phyloP scores from a whole-genome alignment of 257 asterid species.

The Prunella vulgaris region DNA sequence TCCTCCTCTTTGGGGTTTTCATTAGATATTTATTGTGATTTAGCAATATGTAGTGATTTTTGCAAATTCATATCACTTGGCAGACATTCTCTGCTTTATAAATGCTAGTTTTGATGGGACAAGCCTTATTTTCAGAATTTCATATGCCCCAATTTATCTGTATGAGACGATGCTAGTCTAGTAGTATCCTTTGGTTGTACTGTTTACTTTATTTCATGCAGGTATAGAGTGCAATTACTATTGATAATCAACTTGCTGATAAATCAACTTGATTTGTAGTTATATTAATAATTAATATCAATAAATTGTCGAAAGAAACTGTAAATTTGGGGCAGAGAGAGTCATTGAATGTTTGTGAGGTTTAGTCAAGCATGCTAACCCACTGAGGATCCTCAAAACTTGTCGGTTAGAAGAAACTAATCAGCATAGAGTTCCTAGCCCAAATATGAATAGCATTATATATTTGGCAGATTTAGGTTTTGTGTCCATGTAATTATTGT shows the following conservation, averaged over 20 bases:
- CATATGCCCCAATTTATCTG: neutral
- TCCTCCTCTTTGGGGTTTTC: constrained; percentile 15
- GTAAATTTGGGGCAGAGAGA: constrained; percentile 4
- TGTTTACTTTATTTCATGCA: neutral
- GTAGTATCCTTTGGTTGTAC: neutral
- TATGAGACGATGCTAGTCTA: neutral
- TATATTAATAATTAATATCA: neutral
- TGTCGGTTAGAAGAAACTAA: neutral
- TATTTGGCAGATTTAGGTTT: neutral
- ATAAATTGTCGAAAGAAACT: neutral
- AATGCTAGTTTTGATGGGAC: neutral
- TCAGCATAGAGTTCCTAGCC: neutral
- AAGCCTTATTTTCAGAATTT: constrained; percentile 1
- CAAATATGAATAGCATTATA: neutral
- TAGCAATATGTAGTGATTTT: neutral
- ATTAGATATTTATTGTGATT: neutral
- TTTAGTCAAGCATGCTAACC: neutral
- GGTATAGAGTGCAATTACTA: neutral
- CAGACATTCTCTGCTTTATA: neutral
- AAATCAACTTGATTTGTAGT: too few species aligned
- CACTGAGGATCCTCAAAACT: constrained; percentile 1
- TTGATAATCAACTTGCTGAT: neutral
- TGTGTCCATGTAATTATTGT: neutral
- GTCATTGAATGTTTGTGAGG: neutral
- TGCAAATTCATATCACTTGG: neutral